Evolutionary conservation across 495 filamentous ascomycete genomes (phyloP), one percentile per base, ranked within the genome.

Genomic region (Letharia columbiana): DNA sequence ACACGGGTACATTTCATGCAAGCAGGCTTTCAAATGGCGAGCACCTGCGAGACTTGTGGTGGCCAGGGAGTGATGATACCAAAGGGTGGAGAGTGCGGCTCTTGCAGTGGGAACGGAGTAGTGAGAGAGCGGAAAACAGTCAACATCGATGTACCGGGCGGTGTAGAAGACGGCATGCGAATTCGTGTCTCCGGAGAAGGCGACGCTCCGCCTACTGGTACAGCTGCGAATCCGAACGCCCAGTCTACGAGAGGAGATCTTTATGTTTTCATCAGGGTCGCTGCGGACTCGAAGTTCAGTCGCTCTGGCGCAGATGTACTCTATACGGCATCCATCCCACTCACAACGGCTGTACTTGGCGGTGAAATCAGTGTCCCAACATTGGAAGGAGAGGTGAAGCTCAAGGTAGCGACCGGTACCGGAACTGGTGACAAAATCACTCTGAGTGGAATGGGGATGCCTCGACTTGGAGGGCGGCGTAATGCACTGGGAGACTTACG

Each of bases 141-240:
- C 61, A 86, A 80, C 54, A 82, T 98, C 28, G 92, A 98, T 69
- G 96, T 98, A 60, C 94, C 94, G 20, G 90, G 87, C 18, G 94
- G 94, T 68, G 88, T 98, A 44, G 94, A 96, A 70, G 93, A 98
- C 77, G 92, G 94, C 49, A 96, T 97, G 92, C 83, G 89, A 56
- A 75, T 98, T 71, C 82, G 90, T 59, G 81, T 98, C 23, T 79
- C 80, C 54, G 88, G 87, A 9, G 91, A 96, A 73, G 94, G 94
- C 63, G 92, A 98, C 74, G 86, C 90, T 18, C 89, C 94, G 15
- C 81, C 87, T 37, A 90, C 87, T 31, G 89, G 90, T 64, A 80
- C 82, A 11, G 74, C 84, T 11, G 77, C 82, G 10, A 80, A 83
- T 20, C 75, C 85, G 40, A 84, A 84, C 52, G 76, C 83, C 41